Evolutionary conservation across 2,329 filamentous ascomycete genomes (phyloP), one percentile per base, ranked within the genome.

Genomic region (Paecilomyces niveus): DNA sequence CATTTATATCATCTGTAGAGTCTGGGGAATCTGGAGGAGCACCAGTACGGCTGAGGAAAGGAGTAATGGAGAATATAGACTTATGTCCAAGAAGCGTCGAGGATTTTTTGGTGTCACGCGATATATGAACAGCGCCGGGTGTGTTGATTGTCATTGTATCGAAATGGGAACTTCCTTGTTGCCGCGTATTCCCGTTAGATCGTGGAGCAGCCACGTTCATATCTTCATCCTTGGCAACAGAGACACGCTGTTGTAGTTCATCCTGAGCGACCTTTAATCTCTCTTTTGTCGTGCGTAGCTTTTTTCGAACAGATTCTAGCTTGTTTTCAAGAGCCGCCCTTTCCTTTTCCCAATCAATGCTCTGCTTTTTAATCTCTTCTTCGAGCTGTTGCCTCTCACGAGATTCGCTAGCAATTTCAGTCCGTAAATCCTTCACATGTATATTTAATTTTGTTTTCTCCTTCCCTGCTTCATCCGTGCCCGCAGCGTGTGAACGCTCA

Each of bases 41-140:
- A 61, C 81, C 85, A 26, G 85, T 87, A 55, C 88, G 85, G 72
- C 92, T 96, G 61, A 97, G 80, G 78, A 96, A 97, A 0, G 93
- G 93, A 0, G 93, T 97, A 63, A 97, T 91, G 3, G 92, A 96
- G 73, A 97, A 97, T 2, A 83, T 87, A 0, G 92, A 97, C 73
- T 96, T 97, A 69, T 96, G 90, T 31, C 89, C 91, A 4, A 89
- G 78, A 57, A 85, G 76, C 1, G 83, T 81, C 39, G 84, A 82
- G 21, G 85, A 83, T 29, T 78, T 72, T 54, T 78, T 81, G 57
- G 80, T 78, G 70, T 85, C 87, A 72, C 87, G 89, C 22, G 76
- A 73, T 53, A 70, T 63, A 39, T 71, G 67, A 52, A 76, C 69
- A 53, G 78, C 77, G 50, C 80, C 80, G 18, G 81, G 81, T 0